Conservation (phyloP, 2,329 filamentous ascomycete genomes). For the Neurospora crassa region DNA sequence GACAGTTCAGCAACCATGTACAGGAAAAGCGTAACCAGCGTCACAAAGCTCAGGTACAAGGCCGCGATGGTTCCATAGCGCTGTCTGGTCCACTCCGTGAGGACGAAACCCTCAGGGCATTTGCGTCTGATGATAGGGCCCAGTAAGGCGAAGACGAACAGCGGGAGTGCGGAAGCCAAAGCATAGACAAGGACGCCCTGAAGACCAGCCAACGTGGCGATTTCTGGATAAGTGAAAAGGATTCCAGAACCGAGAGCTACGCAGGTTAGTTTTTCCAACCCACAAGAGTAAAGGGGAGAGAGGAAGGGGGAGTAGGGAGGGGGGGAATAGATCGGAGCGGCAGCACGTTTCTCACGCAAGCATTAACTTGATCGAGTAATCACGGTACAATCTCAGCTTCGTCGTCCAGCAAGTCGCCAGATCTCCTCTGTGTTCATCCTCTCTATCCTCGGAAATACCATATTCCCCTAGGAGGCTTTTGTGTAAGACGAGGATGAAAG, state of each 20-base stretch:
- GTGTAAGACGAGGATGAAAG: conserved; percentile 4
- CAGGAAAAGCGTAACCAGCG: conserved; percentile 70
- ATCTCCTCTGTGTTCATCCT: conserved; percentile 28
- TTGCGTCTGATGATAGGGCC: conserved; percentile 70
- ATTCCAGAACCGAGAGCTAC: conserved; percentile 76
- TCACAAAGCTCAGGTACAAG: conserved; percentile 68
- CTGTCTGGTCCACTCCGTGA: conserved; percentile 77
- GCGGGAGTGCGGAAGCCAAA: conserved; percentile 59
- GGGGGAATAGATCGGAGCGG: conserved; percentile 52
- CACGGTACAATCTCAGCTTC: conserved; percentile 94
- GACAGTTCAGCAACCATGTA: conserved; percentile 85
- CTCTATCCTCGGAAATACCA: conserved; percentile 3
- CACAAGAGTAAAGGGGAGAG: conserved; percentile 9
- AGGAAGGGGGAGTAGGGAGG: conserved; percentile 17
- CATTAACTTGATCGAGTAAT: conserved; percentile 98
- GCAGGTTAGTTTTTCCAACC: conserved; percentile 32
- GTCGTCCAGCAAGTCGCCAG: conserved; percentile 30
- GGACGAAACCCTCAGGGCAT: conserved; percentile 74
- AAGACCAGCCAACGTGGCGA: conserved; percentile 68
- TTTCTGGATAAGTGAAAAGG: conserved; percentile 71
- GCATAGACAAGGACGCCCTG: conserved; percentile 73
- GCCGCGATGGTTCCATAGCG: conserved; percentile 62
- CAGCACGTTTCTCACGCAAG: conserved; percentile 98
- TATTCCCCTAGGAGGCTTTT: neutral
- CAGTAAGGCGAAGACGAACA: conserved; percentile 64